A percentile compares a stretch with the other conserved stretches of the same genome.
Evolutionary conservation across 805 yeast species (phyloP).

Genomic region (Candida xiaguanensis): DNA sequence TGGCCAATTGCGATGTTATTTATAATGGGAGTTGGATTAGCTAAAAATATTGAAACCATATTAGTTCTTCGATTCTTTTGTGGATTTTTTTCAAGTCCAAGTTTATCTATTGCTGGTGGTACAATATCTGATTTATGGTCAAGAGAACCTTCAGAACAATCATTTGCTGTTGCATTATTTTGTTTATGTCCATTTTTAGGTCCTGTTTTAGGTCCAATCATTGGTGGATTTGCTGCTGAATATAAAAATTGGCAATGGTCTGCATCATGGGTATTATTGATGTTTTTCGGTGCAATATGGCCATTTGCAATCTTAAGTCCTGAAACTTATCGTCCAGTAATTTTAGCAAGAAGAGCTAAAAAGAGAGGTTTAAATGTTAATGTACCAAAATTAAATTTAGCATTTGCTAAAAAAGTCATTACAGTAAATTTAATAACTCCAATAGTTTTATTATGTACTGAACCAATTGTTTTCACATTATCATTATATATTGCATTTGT

Average conservation of each 20-base stretch:
- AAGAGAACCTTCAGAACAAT: slow-evolving; percentile 48
- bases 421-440: slow-evolving; percentile 59
- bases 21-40: slow-evolving; percentile 69
- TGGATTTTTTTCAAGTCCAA: slow-evolving; percentile 77
- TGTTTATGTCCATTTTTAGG: slow-evolving; percentile 79
- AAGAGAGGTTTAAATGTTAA: slow-evolving; percentile 53
- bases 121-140: slow-evolving; percentile 76
- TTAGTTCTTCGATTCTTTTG: slow-evolving; percentile 70
- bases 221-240: slow-evolving; percentile 70
- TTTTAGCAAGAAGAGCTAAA: slow-evolving; percentile 57
- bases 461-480: slow-evolving; percentile 70
- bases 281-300: slow-evolving; percentile 60
- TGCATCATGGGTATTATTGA: slow-evolving; percentile 59
- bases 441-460: slow-evolving; percentile 61
- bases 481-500: slow-evolving; percentile 70
- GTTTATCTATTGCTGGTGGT: slow-evolving; percentile 82
- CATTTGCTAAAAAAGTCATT: slow-evolving; percentile 44
- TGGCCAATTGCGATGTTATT: slow-evolving; percentile 67
- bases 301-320: slow-evolving; percentile 49
- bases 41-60: slow-evolving; percentile 56
- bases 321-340: slow-evolving; percentile 76
- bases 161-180: slow-evolving; percentile 74
- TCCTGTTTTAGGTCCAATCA: slow-evolving; percentile 72
- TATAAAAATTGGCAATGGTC: slow-evolving; percentile 65
- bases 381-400: slow-evolving; percentile 26